Base-by-base conservation (phyloP, 768 basidiomycete genomes). In the Sistotremastrum suecicum region DNA sequence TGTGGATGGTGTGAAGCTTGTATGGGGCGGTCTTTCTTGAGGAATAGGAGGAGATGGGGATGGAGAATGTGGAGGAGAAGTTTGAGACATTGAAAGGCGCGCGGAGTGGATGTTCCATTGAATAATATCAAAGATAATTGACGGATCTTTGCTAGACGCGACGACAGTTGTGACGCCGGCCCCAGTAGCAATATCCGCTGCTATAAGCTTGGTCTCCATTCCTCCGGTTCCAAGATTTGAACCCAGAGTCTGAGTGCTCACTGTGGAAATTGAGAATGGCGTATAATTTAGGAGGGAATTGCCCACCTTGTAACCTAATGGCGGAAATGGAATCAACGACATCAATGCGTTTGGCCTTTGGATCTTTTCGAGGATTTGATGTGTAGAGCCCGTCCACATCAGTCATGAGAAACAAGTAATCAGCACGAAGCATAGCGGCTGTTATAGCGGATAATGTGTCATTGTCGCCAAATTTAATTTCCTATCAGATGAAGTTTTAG, bases 401-500 rank as follows among this genome's bases (percentile, higher is more conserved):
- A 2, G 95, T 99, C 35, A 98, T 67, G 3, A 99, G 73, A 62
- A 98, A 97, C 7, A 98, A 77, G 60, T 91, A 99, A 61, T 98
- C 94, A 11, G 95, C 95, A 52, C 94, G 88, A 29, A 98, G 82
- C 86, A 99, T 98, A 5, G 88, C 87, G 3, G 91, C 83, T 0
- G 95, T 92, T 49, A 99, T 92, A 12, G 95, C 95, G 37, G 94
- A 97, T 11, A 99, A 68, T 0, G 94, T 97, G 60, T 99, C 95
- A 60, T 98, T 98, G 66, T 98, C 95, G 41, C 95, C 95, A 54
- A 99, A 99, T 85, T 91, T 94, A 51, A 99, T 98, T 82, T 99
- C 95, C 89, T 92, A 56, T 5, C 6, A 31, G n/a, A 3, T 43
- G 20, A 33, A 29, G 11, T 31, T 33, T 30, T 30, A 43, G 20